These are phyloP conservation scores for Hypoxylon sp. DNA, from an alignment of 2,329 filamentous ascomycete species.

Conservation along the genomic window DNA sequence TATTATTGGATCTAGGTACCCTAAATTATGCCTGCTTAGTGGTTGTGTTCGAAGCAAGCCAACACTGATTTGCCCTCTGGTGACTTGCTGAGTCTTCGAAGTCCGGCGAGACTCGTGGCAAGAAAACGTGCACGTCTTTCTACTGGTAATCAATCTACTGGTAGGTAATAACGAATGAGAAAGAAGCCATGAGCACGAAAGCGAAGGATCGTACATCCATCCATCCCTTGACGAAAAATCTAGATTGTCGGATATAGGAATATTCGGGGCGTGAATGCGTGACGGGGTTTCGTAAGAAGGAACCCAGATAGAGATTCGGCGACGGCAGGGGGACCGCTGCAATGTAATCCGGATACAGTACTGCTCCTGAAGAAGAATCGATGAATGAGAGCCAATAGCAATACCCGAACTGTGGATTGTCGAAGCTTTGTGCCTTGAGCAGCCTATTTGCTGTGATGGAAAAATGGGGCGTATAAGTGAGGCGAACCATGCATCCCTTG, in stretches of 20 bases:
- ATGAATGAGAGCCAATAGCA: constrained; percentile 38
- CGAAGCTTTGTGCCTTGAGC: constrained; percentile 26
- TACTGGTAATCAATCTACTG: constrained; percentile 25
- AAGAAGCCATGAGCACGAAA: constrained; percentile 27
- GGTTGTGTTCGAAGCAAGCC: constrained; percentile 13
- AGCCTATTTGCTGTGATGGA: constrained; percentile 36
- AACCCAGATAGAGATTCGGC: constrained; percentile 28
- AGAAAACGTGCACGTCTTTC: constrained; percentile 23
- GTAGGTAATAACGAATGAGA: constrained; percentile 9
- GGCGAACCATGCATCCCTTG: constrained; percentile 46
- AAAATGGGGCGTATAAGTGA: constrained; percentile 50
- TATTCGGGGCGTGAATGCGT: constrained; percentile 39
- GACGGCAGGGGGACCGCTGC: constrained; percentile 33
- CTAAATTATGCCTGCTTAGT: constrained; percentile 8
- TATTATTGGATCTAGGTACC: constrained; percentile 30
- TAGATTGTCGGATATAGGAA: constrained; percentile 26
- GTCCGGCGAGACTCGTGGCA: constrained; percentile 11
- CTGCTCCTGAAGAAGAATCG: constrained; percentile 27
- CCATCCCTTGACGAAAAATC: constrained; percentile 29
- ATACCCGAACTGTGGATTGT: constrained; percentile 31
- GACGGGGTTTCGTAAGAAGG: constrained; percentile 23
- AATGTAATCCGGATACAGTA: constrained; percentile 39
- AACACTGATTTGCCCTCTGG: constrained; percentile 17
- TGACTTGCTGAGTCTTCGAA: constrained; percentile 17
- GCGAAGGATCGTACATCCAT: constrained; percentile 8